These are phyloP conservation scores for Beauveria pseudobassiana DNA, from an alignment of 2,329 filamentous ascomycete species.

Conservation along the genomic window DNA sequence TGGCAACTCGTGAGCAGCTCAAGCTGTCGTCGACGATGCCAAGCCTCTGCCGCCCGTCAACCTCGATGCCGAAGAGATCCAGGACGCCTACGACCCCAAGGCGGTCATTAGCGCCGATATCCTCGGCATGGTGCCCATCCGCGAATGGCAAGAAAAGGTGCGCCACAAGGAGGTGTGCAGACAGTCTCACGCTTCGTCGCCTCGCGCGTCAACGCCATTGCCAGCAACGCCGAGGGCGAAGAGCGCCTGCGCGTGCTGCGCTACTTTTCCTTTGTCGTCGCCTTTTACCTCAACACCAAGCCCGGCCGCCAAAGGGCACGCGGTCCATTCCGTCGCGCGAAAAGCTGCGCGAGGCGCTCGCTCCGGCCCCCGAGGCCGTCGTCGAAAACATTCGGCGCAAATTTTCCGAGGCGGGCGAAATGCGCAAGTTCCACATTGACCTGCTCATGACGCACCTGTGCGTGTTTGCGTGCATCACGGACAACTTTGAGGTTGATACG, in stretches of 20 bases:
- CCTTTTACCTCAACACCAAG: conserved; percentile 42
- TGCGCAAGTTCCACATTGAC: conserved; percentile 66
- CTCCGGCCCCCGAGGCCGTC: conserved; percentile 52
- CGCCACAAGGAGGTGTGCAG: conserved; percentile 48
- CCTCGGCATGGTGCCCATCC: conserved; percentile 59
- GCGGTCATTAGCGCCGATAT: conserved; percentile 60
- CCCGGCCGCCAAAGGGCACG: conserved; percentile 38
- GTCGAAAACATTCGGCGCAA: conserved; percentile 61
- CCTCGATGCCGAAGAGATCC: conserved; percentile 54
- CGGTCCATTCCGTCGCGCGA: conserved; percentile 52
- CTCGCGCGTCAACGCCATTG: conserved; percentile 47
- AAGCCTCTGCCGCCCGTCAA: conserved; percentile 71
- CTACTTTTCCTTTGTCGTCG: conserved; percentile 51
- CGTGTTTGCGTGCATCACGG: conserved; percentile 62
- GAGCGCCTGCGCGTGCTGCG: conserved; percentile 50
- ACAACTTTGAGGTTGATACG: conserved; percentile 67
- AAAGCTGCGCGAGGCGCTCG: conserved; percentile 50
- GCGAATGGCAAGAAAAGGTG: conserved; percentile 66
- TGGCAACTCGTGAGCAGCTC: conserved; percentile 61
- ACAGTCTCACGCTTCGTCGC: conserved; percentile 59
- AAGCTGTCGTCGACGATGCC: conserved; percentile 54
- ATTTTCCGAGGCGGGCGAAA: conserved; percentile 56
- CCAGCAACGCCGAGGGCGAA: conserved; percentile 37
- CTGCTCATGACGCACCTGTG: conserved; percentile 67
- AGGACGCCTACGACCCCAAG: conserved; percentile 65